Percentiles rank a stretch among this genome's conserved stretches.
Evolutionary conservation across 148 eudicot species (phyloP).

Genomic region (Rhododendron williamsianum): DNA sequence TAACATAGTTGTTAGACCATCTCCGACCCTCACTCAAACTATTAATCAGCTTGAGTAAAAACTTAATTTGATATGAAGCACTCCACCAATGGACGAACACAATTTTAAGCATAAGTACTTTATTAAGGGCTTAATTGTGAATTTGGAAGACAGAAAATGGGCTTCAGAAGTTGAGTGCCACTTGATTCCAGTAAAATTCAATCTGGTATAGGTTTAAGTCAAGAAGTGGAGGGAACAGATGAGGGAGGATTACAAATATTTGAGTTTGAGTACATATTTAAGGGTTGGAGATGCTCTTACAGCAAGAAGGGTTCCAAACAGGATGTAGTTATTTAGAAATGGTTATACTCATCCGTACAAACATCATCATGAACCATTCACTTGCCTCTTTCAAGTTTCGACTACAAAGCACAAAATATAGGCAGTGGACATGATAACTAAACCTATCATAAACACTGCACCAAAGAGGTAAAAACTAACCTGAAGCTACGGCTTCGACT

Average conservation of each 20-base stretch:
- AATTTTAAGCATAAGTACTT: neutral
- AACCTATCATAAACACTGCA: neutral
- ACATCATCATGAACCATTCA: neutral
- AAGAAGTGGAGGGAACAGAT: neutral
- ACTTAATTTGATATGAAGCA: neutral
- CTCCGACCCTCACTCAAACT: neutral
- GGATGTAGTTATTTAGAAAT: neutral
- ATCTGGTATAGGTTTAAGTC: neutral
- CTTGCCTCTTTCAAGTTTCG: neutral
- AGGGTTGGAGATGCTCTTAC: neutral
- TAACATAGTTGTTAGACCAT: neutral
- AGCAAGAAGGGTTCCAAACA: neutral
- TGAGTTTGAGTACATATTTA: neutral
- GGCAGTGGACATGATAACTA: neutral
- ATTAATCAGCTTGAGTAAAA: neutral
- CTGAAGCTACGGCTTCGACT: slow-evolving; percentile 85
- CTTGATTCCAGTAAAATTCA: neutral
- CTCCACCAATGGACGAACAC: neutral
- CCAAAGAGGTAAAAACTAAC: slow-evolving; percentile 19
- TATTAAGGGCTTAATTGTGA: neutral
- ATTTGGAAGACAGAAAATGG: neutral
- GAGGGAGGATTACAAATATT: neutral
- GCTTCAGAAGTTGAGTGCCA: neutral
- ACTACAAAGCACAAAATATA: neutral
- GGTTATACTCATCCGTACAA: neutral